Evolutionary conservation across 23 red algal species (phyloP).

Genomic region (Gracilaria domingensis): DNA sequence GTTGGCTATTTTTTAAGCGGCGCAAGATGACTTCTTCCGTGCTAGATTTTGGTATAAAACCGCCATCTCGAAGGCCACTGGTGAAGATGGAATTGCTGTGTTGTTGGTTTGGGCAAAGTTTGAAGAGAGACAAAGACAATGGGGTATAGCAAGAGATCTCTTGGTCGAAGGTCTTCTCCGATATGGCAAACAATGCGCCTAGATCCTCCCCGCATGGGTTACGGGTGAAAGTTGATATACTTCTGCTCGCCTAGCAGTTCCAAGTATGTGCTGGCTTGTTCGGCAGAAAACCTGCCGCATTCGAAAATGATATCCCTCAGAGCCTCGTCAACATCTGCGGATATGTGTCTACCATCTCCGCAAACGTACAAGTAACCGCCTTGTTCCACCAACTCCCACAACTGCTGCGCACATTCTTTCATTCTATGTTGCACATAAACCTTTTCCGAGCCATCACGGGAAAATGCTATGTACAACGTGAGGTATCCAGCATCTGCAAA

Average conservation of each 20-base stretch:
- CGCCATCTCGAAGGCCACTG: conserved; percentile 49
- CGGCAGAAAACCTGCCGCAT: conserved; percentile 4
- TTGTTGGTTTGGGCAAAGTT: conserved; percentile 71
- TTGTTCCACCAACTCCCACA: conserved; percentile 75
- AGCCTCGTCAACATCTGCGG: conserved; percentile 86
- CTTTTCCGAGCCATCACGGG: conserved; percentile 79
- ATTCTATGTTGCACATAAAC: conserved; percentile 89
- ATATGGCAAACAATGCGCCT: conserved; percentile 66
- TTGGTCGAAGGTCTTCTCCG: conserved; percentile 44
- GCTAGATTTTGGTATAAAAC: conserved; percentile 73
- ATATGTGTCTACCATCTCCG: conserved; percentile 93
- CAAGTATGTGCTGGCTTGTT: conserved; percentile 72
- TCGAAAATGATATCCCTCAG: conserved; percentile 58
- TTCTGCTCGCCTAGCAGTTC: conserved; percentile 55
- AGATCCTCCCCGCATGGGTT: conserved; percentile 87
- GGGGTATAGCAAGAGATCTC: conserved; percentile 65
- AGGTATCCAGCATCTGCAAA: conserved; percentile 51
- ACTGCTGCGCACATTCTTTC: conserved; percentile 46
- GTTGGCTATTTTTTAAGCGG: conserved; percentile 93
- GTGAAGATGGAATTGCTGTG: conserved; percentile 55
- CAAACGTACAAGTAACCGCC: conserved; percentile 92
- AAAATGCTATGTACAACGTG: conserved; percentile 87
- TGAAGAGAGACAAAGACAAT: conserved; percentile 70
- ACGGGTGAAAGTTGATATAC: conserved; percentile 83
- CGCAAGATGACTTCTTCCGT: conserved; percentile 68